Percentiles rank a stretch among this genome's conserved stretches.
These are phyloP conservation scores for Fusarium compactum DNA, from an alignment of 2,329 filamentous ascomycete genomes.

Conservation along the genomic window DNA sequence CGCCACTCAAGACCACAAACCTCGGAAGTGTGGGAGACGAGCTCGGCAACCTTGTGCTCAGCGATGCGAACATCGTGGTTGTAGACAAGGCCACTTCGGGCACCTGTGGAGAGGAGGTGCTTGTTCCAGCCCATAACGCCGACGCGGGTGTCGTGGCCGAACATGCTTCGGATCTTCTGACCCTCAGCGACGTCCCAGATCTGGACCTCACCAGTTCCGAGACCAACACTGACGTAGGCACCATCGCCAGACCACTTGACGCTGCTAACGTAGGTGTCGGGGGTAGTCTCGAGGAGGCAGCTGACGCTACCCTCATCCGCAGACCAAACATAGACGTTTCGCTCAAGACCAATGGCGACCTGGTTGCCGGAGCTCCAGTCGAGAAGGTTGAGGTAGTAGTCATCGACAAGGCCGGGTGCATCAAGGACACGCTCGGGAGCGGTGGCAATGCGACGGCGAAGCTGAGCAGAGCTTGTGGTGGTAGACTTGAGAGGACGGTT, in stretches of 20 bases:
- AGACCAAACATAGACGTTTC: slow-evolving; percentile 98
- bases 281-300: slow-evolving; percentile 86
- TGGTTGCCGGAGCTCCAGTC: slow-evolving; percentile 99
- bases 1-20: slow-evolving; percentile 99
- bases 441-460: slow-evolving; percentile 90
- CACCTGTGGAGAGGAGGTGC: slow-evolving; percentile 94
- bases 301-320: slow-evolving; percentile 91
- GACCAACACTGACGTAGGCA: slow-evolving; percentile 93
- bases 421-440: slow-evolving; percentile 96
- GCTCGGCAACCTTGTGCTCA: slow-evolving; percentile 97
- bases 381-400: slow-evolving; percentile 98
- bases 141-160: slow-evolving; percentile 95
- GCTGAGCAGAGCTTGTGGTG: slow-evolving; percentile 81
- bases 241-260: slow-evolving; percentile 99
- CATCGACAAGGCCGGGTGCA: slow-evolving; percentile 93
- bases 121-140: slow-evolving; percentile 99
- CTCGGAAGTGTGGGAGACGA: slow-evolving; percentile 96
- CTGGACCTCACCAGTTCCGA: slow-evolving; percentile 95
- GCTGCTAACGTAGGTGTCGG: slow-evolving; percentile 96
- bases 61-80: slow-evolving; percentile 99
- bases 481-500: slow-evolving; percentile 91
- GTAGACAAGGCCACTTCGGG: slow-evolving; percentile 93
- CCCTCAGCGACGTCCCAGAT: slow-evolving; percentile 99
- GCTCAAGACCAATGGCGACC: slow-evolving; percentile 96
- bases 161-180: slow-evolving; percentile 97